Evolutionary conservation across 306 rosid species (phyloP), one percentile per base, ranked within the genome.

Genomic region (Biancaea sappan): DNA sequence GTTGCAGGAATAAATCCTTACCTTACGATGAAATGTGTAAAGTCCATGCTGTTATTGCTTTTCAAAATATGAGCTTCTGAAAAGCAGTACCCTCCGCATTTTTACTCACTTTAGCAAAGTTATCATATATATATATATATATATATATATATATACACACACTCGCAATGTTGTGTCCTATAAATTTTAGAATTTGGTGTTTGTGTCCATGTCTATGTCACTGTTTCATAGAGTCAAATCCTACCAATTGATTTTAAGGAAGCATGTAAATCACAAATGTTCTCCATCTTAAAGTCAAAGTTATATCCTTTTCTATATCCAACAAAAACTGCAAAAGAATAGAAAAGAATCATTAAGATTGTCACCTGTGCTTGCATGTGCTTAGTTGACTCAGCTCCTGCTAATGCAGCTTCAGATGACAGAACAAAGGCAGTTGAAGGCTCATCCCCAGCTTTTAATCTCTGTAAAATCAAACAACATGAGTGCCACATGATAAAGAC

Each of bases 351-450:
- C 38, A 79, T 47, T 41, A 43, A 64, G 66, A 57, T 38, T 16
- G 69, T 80, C 72, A 94, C 98, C 96, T 85, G 92, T 81, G 99
- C 92, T 80, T 82, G 90, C 97, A 94, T 94, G 65, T 86, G 19
- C 76, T 80, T 87, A 18, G 99, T 94, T 69, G 95, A 86, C 75
- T 94, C 93, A 26, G 99, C 99, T 71, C 99, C 99, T 41, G 74
- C 79, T 53, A 83, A 31, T 22, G 99, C 97, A 25, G 96, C 95
- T 76, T 84, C 95, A 19, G 99, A 91, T 56, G 99, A 94, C 54
- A 83, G 78, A 31, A 86, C 19, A 87, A 94, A 90, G 24, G 99
- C 97, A 71, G 88, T 84, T 67, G 37, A 74, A 46, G 96, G 86
- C 88, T 88, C 88, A 68, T 78, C 84, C 19, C 99, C 96, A 77